phyloP scores from a whole-genome alignment of 805 yeast genomes.

The Yarrowia keelungensis region DNA sequence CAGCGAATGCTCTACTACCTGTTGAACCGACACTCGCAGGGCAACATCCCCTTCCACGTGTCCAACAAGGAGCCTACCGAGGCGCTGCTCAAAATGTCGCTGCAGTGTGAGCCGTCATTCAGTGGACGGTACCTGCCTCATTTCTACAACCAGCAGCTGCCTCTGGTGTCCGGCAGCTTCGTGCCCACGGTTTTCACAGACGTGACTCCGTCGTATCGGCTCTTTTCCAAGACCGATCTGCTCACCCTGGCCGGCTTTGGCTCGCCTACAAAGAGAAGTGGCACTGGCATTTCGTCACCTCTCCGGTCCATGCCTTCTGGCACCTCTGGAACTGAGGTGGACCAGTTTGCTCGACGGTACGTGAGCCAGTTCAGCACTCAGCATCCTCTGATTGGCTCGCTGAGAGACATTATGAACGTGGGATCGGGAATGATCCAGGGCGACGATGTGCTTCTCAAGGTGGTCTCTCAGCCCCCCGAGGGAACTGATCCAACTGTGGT shows the following conservation, averaged over 20 bases:
- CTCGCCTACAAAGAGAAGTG: constrained; percentile 37
- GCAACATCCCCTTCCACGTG: constrained; percentile 49
- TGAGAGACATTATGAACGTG: constrained; percentile 69
- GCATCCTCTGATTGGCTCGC: constrained; percentile 60
- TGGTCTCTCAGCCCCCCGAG: constrained; percentile 49
- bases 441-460: constrained; percentile 65
- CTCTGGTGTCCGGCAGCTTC: constrained; percentile 67
- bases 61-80: constrained; percentile 45
- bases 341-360: constrained; percentile 46
- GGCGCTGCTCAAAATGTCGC: constrained; percentile 68
- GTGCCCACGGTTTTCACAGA: constrained; percentile 71
- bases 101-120: constrained; percentile 67
- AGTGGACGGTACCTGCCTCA: constrained; percentile 55
- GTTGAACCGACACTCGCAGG: constrained; percentile 54
- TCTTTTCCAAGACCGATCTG: constrained; percentile 61
- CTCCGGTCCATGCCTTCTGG: constrained; percentile 38
- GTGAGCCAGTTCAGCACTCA: constrained; percentile 49
- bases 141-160: constrained; percentile 59
- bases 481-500: constrained; percentile 51
- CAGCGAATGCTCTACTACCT: constrained; percentile 56
- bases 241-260: constrained; percentile 61
- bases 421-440: constrained; percentile 65
- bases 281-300: constrained; percentile 38
- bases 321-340: constrained; percentile 40
- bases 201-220: constrained; percentile 59